Conservation (phyloP, 805 yeast species). For the Starmerella sp. region DNA sequence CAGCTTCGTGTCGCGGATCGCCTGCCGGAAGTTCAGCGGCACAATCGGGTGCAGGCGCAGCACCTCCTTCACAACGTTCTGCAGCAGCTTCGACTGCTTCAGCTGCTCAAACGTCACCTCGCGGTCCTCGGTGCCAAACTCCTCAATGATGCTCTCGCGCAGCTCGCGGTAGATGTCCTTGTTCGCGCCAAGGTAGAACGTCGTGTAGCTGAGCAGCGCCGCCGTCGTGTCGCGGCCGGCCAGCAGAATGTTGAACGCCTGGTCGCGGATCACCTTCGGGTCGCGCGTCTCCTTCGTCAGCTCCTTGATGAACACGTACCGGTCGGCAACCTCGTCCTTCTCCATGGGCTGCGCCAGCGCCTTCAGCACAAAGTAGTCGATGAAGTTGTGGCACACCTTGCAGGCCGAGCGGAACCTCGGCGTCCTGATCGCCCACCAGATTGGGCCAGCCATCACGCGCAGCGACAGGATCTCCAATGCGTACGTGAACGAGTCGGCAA, state of each 20-base stretch:
- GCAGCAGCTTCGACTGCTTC: slow-evolving; percentile 39
- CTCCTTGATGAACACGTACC: slow-evolving; percentile 40
- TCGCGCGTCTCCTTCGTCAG: slow-evolving; percentile 40
- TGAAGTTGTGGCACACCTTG: slow-evolving; percentile 30
- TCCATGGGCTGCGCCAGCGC: slow-evolving; percentile 30
- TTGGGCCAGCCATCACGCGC: slow-evolving; percentile 20
- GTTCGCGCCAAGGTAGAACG: slow-evolving; percentile 38
- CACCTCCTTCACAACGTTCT: slow-evolving; percentile 38
- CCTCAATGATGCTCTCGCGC: slow-evolving; percentile 31
- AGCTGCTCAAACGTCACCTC: slow-evolving; percentile 37
- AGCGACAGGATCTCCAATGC: slow-evolving; percentile 19
- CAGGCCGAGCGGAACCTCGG: slow-evolving; percentile 30
- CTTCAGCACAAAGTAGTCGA: slow-evolving; percentile 33
- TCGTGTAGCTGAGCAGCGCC: slow-evolving; percentile 36
- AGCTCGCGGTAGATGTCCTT: slow-evolving; percentile 27
- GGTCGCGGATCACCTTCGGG: slow-evolving; percentile 39
- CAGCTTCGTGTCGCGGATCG: slow-evolving; percentile 37
- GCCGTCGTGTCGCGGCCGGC: slow-evolving; percentile 52
- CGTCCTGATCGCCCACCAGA: slow-evolving; percentile 22
- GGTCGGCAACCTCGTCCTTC: slow-evolving; percentile 27
- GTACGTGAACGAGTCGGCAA: slow-evolving; percentile 23
- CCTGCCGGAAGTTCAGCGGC: slow-evolving; percentile 39
- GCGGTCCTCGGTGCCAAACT: slow-evolving; percentile 30
- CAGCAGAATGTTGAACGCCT: slow-evolving; percentile 39
- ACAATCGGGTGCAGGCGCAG: slow-evolving; percentile 44